Base-by-base conservation (phyloP, 2,329 filamentous ascomycete species). In the Bisporella sp. region DNA sequence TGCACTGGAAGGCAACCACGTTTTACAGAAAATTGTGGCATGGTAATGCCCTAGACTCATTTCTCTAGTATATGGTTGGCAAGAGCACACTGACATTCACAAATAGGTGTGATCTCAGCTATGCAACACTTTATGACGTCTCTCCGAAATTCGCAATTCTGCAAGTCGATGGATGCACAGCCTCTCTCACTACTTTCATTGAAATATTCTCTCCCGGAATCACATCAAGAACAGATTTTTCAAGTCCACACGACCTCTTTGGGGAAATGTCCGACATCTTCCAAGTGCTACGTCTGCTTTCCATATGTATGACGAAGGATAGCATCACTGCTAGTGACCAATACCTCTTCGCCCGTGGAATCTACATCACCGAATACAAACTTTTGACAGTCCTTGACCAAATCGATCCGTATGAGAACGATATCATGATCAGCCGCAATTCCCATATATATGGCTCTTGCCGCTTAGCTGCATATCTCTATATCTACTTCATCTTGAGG, bases 201-300 rank as follows among this genome's bases (percentile, higher is more conserved):
- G 21, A 21, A 21, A 21, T 21, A 21, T 21, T 21, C 21, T 21
- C 21, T 21, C 21, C 21, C 3, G 21, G 21, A 21, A 21, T 21
- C 21, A 21, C 21, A 21, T 21, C 21, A 21, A 21, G 21, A 21
- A 7, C 43, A 21, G 5, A 45, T 1, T 11, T 45, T 6, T 31
- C 12, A 13, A 45, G 43, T 21, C 28, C 43, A 4, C 43, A 45
- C 31, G 43, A 45, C 30, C 43, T 45, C 5, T 31, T 45, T n/a
- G 43, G 43, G 33, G 43, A 45, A 45, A 45, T 45, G 43, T 9
- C 43, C 13, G 43, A 9, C 5, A 45, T 45, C 5, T 45, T 45
- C 28, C 43, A 45, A 31, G 43, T 30, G 28, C 28, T 45, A 6
- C 13, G 43, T 9, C 43, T 45, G 21, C 43, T 45, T 31, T 45